Evolutionary conservation across 2,329 filamentous ascomycete species (phyloP).

Genomic region (Venturia oleaginea): DNA sequence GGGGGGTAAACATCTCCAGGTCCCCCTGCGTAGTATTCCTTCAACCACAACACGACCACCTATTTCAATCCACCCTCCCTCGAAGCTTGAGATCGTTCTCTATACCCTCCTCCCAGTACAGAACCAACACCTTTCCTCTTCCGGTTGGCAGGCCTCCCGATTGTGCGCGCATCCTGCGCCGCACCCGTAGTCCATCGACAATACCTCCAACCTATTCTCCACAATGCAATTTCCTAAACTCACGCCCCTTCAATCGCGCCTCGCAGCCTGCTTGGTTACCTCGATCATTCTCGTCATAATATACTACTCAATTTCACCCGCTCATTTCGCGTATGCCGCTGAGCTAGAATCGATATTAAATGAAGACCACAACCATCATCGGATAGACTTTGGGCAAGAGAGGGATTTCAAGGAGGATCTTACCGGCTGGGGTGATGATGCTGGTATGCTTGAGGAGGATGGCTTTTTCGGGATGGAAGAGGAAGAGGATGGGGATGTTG

Average conservation of each 20-base stretch:
- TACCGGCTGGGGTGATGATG: constrained; percentile 7
- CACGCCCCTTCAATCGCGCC: constrained; percentile 62
- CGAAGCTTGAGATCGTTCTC: not conserved
- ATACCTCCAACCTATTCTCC: not conserved
- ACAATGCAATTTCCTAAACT: constrained; percentile 42
- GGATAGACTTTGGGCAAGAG: constrained; percentile 31
- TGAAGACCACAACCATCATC: constrained; percentile 39
- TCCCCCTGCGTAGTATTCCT: not conserved
- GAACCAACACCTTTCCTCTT: not conserved
- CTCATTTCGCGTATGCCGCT: constrained; percentile 52
- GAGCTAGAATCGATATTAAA: constrained; percentile 40
- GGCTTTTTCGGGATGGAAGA: constrained; percentile 24
- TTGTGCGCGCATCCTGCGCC: constrained; percentile 2
- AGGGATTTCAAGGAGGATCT: constrained; percentile 12
- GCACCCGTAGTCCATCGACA: not conserved
- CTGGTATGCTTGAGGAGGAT: constrained; percentile 15
- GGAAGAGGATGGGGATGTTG: constrained; percentile 49
- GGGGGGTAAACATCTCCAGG: not conserved
- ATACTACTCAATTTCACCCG: constrained; percentile 51
- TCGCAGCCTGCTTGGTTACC: constrained; percentile 57
- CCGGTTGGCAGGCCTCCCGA: not conserved
- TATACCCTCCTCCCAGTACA: not conserved
- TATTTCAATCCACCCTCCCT: not conserved
- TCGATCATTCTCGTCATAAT: constrained; percentile 51
- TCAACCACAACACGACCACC: not conserved